These are phyloP conservation scores for Penicillium samsonianum DNA, from an alignment of 495 filamentous ascomycete genomes.

Conservation along the genomic window DNA sequence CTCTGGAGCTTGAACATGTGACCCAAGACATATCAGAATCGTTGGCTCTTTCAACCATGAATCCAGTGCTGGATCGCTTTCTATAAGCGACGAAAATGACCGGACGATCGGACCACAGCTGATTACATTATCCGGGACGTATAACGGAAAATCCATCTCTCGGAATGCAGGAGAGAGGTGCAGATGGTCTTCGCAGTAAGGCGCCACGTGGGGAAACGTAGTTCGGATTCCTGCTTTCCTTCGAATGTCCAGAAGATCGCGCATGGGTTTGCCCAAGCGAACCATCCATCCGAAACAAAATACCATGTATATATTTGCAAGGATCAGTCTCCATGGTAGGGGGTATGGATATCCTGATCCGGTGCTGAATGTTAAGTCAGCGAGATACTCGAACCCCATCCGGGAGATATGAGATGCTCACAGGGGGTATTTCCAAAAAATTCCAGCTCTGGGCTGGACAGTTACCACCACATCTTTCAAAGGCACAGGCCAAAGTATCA, in stretches of 20 bases:
- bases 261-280: constrained; percentile 21
- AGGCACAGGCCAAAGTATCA: constrained; percentile 40
- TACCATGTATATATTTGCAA: constrained; percentile 39
- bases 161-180: constrained; percentile 40
- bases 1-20: constrained; percentile 38
- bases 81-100: constrained; percentile 32
- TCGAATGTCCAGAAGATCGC: constrained; percentile 24
- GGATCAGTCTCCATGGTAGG: constrained; percentile 43
- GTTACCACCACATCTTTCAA: constrained; percentile 43
- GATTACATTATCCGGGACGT: constrained; percentile 45
- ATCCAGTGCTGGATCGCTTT: constrained; percentile 43
- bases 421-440: constrained; percentile 49
- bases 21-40: constrained; percentile 53
- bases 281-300: constrained; percentile 17
- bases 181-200: constrained; percentile 38
- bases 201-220: constrained; percentile 33
- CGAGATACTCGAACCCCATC: background rate
- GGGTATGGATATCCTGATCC: constrained; percentile 51
- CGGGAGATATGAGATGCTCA: constrained; percentile 22
- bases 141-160: constrained; percentile 48
- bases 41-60: constrained; percentile 51
- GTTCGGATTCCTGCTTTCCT: constrained; percentile 30
- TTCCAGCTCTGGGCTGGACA: constrained; percentile 35
- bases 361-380: constrained; percentile 30
- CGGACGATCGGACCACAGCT: constrained; percentile 51